Evolutionary conservation across 1,284 basidiomycete genomes (phyloP), one percentile per base, ranked within the genome.

Genomic region (Sanguinoderma infundibulare): DNA sequence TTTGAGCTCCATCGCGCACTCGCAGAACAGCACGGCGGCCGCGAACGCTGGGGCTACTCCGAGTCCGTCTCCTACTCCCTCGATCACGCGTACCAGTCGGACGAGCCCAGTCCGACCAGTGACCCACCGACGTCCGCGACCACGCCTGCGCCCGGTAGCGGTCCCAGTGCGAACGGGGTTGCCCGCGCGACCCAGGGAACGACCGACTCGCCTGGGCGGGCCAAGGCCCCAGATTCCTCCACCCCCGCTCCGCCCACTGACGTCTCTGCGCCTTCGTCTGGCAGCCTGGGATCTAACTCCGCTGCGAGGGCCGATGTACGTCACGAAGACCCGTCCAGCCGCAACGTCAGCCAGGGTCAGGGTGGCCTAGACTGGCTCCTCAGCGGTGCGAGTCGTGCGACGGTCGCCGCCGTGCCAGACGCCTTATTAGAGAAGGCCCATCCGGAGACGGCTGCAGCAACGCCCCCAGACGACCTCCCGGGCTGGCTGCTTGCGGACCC

Each of bases 1-100:
- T 90, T 82, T 73, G 72, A 80, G 30, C 75, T 90, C 35, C 89
- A 90, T 71, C 73, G 77, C 59, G 70, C 81, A 35, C 78, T 91
- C 34, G 84, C 87, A 0, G 71, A 80, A 32, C 75, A 82, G 67
- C 79, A 83, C 67, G 74, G 73, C 42, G 87, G 87, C 2, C 71
- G 74, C 14, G 72, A 79, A 30, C 77, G 77, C 53, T 89, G 87
- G 86, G 86, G 85, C 0, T 90, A 85, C 69, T 75, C 85, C 39
- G 69, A 67, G 69, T 80, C 63, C 66, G 65, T 72, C 32, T 68
- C 67, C 39, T 72, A 70, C 64, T 74, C 69, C 17, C 67, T 76
- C 49, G 74, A 73, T 58, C 67, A 70, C 53, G 59, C 66, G 24
- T 49, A 57, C 53, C 64, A 65, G 20, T 34, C 35, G 42, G 61